phyloP scores from a whole-genome alignment of 108 stramenopile species.

The Skeletonema potamos region DNA sequence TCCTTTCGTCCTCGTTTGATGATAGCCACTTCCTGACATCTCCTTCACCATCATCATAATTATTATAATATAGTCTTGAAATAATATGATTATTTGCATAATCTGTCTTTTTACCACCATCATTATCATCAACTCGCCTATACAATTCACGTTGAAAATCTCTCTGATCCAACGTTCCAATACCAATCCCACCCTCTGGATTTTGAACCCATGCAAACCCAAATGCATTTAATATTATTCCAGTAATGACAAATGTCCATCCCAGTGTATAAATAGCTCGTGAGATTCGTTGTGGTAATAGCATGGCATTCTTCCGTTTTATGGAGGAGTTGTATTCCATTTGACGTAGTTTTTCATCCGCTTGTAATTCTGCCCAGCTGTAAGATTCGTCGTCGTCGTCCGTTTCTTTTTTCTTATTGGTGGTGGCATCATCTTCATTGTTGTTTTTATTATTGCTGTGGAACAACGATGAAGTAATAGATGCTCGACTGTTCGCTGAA shows the following conservation, averaged over 20 bases:
- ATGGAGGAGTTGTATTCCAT: conserved; percentile 23
- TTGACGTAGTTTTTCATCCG: conserved; percentile 32
- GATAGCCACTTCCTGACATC: background rate
- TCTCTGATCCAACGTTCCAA: conserved; percentile 36
- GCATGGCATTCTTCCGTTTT: conserved; percentile 25
- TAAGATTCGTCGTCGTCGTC: background rate
- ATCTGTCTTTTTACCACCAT: background rate
- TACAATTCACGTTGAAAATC: conserved; percentile 28
- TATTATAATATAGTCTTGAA: background rate
- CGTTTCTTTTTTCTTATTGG: background rate
- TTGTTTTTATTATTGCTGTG: background rate
- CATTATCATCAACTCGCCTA: background rate
- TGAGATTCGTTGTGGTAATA: conserved; percentile 39
- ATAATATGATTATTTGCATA: background rate
- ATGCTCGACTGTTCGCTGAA: too few relatives aligned
- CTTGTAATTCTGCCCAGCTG: conserved; percentile 38
- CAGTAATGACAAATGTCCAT: conserved; percentile 34
- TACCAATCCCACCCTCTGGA: conserved; percentile 37
- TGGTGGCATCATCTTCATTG: background rate
- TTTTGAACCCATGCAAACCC: conserved; percentile 32
- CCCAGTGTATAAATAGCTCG: conserved; percentile 15
- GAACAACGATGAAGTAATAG: background rate
- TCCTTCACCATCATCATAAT: background rate
- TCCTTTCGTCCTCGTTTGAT: background rate
- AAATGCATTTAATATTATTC: conserved; percentile 33